phyloP scores from a whole-genome alignment of 768 basidiomycete genomes.

The Auricularia cornea region DNA sequence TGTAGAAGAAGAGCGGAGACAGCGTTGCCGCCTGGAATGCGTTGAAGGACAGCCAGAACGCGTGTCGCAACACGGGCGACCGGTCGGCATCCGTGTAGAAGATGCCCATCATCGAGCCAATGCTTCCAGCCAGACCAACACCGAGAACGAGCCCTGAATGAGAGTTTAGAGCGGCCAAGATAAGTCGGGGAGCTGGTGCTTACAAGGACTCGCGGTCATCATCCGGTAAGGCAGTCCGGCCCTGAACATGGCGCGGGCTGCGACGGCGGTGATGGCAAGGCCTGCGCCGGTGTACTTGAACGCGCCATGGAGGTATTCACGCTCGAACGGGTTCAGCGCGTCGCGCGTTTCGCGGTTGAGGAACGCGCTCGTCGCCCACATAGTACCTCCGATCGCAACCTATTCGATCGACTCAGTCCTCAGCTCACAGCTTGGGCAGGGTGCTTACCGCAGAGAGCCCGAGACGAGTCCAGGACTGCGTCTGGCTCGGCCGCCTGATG shows the following conservation, averaged over 20 bases:
- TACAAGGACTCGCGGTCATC: slow-evolving; percentile 80
- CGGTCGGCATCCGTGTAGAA: slow-evolving; percentile 74
- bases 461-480: slow-evolving; percentile 1
- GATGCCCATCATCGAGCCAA: slow-evolving; percentile 80
- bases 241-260: slow-evolving; percentile 71
- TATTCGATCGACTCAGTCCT: not conserved
- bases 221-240: slow-evolving; percentile 60
- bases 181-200: slow-evolving; percentile 13
- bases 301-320: slow-evolving; percentile 60
- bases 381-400: slow-evolving; percentile 46
- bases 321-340: slow-evolving; percentile 47
- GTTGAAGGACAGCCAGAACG: slow-evolving; percentile 84
- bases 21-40: slow-evolving; percentile 79
- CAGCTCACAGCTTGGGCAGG: too few relatives aligned
- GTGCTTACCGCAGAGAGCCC: not conserved
- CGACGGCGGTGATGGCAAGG: slow-evolving; percentile 63
- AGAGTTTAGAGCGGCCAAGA: too few relatives aligned
- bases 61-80: slow-evolving; percentile 57
- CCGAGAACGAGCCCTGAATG: slow-evolving; percentile 83
- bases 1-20: slow-evolving; percentile 83
- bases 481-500: not conserved
- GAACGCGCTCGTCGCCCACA: slow-evolving; percentile 52
- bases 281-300: slow-evolving; percentile 83
- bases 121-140: slow-evolving; percentile 66
- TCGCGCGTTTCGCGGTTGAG: slow-evolving; percentile 78